These are phyloP conservation scores for Albizia julibrissin DNA, from an alignment of 306 rosid genomes.

Conservation along the genomic window DNA sequence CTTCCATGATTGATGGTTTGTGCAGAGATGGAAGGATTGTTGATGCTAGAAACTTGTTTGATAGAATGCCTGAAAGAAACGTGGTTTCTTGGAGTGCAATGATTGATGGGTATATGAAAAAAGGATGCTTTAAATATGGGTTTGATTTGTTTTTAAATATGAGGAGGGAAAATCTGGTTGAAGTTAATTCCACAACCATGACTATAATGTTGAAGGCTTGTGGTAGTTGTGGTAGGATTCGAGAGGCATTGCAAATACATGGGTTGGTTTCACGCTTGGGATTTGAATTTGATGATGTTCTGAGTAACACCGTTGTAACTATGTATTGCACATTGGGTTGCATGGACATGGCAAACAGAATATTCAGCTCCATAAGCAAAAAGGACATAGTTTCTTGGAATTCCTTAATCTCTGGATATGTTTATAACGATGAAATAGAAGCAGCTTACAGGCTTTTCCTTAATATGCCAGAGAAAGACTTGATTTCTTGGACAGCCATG, in stretches of 20 bases:
- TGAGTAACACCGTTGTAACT: slow-evolving; percentile 60
- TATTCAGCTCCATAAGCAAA: slow-evolving; percentile 47
- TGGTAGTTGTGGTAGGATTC: slow-evolving; percentile 47
- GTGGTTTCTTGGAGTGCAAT: slow-evolving; percentile 82
- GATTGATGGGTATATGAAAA: slow-evolving; percentile 75
- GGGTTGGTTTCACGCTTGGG: slow-evolving; percentile 62
- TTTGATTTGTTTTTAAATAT: slow-evolving; percentile 60
- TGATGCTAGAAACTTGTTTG: slow-evolving; percentile 69
- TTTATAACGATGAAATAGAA: slow-evolving; percentile 53
- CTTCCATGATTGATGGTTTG: slow-evolving; percentile 73
- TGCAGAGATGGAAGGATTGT: slow-evolving; percentile 65
- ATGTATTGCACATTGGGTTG: slow-evolving; percentile 66
- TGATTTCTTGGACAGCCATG: slow-evolving; percentile 76
- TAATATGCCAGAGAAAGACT: slow-evolving; percentile 65
- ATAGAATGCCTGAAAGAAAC: slow-evolving; percentile 62
- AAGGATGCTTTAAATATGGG: slow-evolving; percentile 57
- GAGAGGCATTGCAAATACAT: slow-evolving; percentile 77
- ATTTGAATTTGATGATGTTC: slow-evolving; percentile 58
- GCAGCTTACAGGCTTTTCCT: slow-evolving; percentile 58
- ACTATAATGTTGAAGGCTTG: slow-evolving; percentile 65
- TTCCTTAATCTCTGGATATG: slow-evolving; percentile 71
- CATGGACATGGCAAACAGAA: slow-evolving; percentile 49
- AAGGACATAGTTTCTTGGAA: slow-evolving; percentile 76
- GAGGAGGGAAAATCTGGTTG: slow-evolving; percentile 69
- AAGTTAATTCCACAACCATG: slow-evolving; percentile 66